Conservation (phyloP, 805 yeast genomes). For the Aciculoconidium aculeatum region DNA sequence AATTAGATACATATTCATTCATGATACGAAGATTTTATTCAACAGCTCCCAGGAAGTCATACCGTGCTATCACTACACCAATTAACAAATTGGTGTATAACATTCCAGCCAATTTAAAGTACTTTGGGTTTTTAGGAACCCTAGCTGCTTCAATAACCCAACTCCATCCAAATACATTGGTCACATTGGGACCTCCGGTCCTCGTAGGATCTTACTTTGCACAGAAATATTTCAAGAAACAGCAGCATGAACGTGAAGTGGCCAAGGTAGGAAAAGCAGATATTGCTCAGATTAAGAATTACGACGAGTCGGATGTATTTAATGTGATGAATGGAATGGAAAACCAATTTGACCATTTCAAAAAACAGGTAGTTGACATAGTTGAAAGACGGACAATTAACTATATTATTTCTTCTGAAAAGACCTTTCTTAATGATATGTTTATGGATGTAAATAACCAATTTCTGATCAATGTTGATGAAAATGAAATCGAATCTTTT, state of each 20-base stretch:
- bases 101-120: conserved; percentile 23
- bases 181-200: conserved; percentile 34
- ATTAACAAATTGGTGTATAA: conserved; percentile 21
- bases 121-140: conserved; percentile 19
- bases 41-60: conserved; percentile 31
- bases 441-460: conserved; percentile 31
- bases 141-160: conserved; percentile 26
- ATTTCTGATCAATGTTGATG: conserved; percentile 19
- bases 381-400: conserved; percentile 24
- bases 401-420: conserved; percentile 12
- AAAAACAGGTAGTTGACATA: conserved; percentile 20
- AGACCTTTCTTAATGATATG: conserved; percentile 1
- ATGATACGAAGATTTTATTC: too few species aligned
- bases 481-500: conserved; percentile 21
- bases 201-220: conserved; percentile 22
- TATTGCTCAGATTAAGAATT: conserved; percentile 13
- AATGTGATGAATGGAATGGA: conserved; percentile 32
- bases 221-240: conserved; percentile 11
- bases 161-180: conserved; percentile 29
- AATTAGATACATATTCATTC: too few species aligned
- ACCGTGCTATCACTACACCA: conserved; percentile 19
- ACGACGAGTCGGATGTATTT: conserved; percentile 27
- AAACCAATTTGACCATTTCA: conserved; percentile 31
- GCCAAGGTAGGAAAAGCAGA: conserved; percentile 9
- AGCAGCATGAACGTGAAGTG: conserved; percentile 11